Conservation (phyloP, 2,329 filamentous ascomycete genomes). For the Arthrinium phaeospermum region DNA sequence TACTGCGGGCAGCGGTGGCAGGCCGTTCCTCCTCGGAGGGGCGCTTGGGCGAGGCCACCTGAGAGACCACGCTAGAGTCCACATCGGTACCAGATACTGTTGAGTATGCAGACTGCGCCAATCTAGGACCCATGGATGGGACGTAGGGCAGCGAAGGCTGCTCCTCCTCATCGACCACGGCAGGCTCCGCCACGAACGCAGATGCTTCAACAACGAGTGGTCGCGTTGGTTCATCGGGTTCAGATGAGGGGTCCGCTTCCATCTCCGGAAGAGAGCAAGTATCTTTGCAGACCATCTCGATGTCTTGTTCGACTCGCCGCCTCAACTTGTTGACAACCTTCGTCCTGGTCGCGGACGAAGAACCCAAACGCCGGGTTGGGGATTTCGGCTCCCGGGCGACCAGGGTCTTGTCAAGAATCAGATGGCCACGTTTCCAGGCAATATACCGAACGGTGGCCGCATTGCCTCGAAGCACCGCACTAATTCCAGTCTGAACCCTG, state of each 20-base stretch:
- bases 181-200: background rate
- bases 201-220: background rate
- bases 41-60: too few species aligned
- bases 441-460: slow-evolving; percentile 53
- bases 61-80: background rate
- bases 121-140: background rate
- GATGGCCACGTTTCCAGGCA: slow-evolving; percentile 58
- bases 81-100: slow-evolving; percentile 9
- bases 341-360: slow-evolving; percentile 43
- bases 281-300: slow-evolving; percentile 57
- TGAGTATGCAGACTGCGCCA: background rate
- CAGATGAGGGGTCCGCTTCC: slow-evolving; percentile 32
- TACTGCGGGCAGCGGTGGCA: background rate
- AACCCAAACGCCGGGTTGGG: slow-evolving; percentile 33
- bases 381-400: slow-evolving; percentile 41
- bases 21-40: slow-evolving; percentile 2
- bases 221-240: background rate
- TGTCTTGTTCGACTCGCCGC: slow-evolving; percentile 52
- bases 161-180: background rate
- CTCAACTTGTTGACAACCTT: slow-evolving; percentile 49
- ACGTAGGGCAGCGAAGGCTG: background rate
- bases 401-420: slow-evolving; percentile 56
- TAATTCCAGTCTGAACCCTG: slow-evolving; percentile 56
- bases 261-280: slow-evolving; percentile 52
- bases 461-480: slow-evolving; percentile 53